Evolutionary conservation across 2,329 filamentous ascomycete genomes (phyloP).

Genomic region (Xylariaceae sp.): DNA sequence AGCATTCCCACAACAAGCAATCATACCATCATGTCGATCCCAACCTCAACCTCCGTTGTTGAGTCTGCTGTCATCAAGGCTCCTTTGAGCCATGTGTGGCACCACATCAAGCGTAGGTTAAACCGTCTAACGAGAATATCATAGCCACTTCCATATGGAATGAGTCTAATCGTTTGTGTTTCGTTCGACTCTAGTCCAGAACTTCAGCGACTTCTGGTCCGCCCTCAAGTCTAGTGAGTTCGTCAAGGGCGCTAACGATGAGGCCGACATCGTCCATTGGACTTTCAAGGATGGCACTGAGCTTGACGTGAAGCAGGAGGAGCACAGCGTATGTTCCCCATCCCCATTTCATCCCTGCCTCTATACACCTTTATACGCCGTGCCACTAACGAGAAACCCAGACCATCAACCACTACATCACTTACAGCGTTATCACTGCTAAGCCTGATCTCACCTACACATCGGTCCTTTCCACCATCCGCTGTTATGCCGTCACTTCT

Average conservation of each 20-base stretch:
- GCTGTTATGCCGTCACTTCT: conserved; percentile 69
- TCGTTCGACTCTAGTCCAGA: conserved; percentile 52
- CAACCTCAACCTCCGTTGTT: conserved; percentile 69
- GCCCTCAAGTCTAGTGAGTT: conserved; percentile 67
- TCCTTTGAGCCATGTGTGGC: conserved; percentile 72
- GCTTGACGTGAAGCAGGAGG: conserved; percentile 77
- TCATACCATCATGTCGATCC: conserved; percentile 56
- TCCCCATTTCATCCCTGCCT: background rate
- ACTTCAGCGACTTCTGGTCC: conserved; percentile 72
- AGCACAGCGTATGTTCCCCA: conserved; percentile 65
- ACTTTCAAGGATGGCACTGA: conserved; percentile 73
- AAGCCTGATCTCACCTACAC: conserved; percentile 71
- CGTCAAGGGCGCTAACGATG: conserved; percentile 67
- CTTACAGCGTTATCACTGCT: conserved; percentile 73
- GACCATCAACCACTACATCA: conserved; percentile 77
- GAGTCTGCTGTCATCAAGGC: conserved; percentile 74
- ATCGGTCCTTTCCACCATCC: conserved; percentile 70
- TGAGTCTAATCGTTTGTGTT: background rate
- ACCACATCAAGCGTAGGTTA: conserved; percentile 69
- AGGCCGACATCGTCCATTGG: conserved; percentile 74
- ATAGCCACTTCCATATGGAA: background rate
- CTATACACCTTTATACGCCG: background rate
- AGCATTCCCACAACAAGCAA: too few species aligned
- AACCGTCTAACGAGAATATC: too few species aligned
- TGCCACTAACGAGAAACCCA: conserved; percentile 39